phyloP scores from a whole-genome alignment of 169 alveolate species.

The Plasmodium coatneyi region DNA sequence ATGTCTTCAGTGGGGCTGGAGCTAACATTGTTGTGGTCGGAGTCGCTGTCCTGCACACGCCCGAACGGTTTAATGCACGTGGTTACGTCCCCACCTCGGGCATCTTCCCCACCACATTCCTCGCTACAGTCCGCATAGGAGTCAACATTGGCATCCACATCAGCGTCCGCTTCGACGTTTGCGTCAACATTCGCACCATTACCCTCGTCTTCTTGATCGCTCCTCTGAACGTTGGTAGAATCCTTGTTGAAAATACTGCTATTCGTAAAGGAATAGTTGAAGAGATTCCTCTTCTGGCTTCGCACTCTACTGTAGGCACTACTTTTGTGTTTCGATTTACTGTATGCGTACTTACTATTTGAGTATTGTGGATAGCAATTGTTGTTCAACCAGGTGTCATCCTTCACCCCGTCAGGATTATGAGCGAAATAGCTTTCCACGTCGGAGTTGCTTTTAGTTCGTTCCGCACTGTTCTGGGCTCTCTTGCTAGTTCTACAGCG shows the following conservation, averaged over 20 bases:
- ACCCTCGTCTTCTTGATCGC: not conserved
- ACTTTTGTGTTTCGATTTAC: not conserved
- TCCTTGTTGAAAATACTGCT: not conserved
- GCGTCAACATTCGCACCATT: not conserved
- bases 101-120: not conserved
- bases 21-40: not conserved
- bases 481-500: not conserved
- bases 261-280: slow-evolving; percentile 1
- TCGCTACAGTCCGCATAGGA: not conserved
- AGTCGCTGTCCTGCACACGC: not conserved
- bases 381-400: not conserved
- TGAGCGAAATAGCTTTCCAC: not conserved
- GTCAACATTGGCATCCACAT: not conserved
- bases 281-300: not conserved
- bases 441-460: not conserved
- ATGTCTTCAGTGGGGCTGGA: not conserved
- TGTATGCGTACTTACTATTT: slow-evolving; percentile 1
- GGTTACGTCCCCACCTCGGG: not conserved
- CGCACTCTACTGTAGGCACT: not conserved
- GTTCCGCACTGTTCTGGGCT: not conserved
- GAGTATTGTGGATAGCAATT: not conserved
- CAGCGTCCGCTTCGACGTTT: not conserved
- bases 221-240: not conserved
- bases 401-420: not conserved
- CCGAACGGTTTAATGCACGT: not conserved